These are phyloP conservation scores for Helianthus tuberosus DNA, from an alignment of 129 eudicot species.

Conservation along the genomic window DNA sequence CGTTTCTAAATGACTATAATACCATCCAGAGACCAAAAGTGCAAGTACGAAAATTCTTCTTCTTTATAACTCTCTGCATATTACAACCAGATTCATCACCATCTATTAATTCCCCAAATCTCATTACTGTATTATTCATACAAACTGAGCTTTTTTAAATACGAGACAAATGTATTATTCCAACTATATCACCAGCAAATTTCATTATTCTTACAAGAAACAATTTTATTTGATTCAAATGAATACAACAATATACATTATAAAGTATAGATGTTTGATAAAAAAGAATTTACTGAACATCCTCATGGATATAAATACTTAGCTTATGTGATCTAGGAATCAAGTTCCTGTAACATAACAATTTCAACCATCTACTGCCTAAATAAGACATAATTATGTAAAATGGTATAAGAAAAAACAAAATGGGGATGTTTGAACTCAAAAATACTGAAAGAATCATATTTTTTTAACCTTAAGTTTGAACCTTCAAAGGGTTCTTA, in stretches of 20 bases:
- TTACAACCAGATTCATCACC: no score
- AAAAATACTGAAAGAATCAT: background rate
- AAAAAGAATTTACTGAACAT: slow-evolving; percentile 70
- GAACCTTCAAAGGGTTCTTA: background rate
- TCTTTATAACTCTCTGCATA: no score
- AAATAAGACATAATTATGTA: slow-evolving; percentile 24
- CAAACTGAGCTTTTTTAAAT: no score
- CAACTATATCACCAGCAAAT: background rate
- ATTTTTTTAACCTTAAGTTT: slow-evolving; percentile 28
- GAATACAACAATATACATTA: background rate
- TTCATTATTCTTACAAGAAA: no score
- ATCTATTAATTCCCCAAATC: no score
- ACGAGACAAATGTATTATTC: no score
- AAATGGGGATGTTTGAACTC: slow-evolving; percentile 15
- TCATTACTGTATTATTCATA: no score
- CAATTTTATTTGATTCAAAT: no score
- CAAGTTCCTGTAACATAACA: slow-evolving; percentile 38
- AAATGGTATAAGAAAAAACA: slow-evolving; percentile 16
- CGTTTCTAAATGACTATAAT: no score
- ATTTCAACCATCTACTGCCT: slow-evolving; percentile 39
- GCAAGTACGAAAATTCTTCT: no score
- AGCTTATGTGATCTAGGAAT: slow-evolving; percentile 40
- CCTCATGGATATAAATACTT: slow-evolving; percentile 49
- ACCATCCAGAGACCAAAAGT: no score
- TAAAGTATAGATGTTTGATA: slow-evolving; percentile 11